These are phyloP conservation scores for Croton setiger DNA, from an alignment of 441 rosid genomes.

Conservation along the genomic window DNA sequence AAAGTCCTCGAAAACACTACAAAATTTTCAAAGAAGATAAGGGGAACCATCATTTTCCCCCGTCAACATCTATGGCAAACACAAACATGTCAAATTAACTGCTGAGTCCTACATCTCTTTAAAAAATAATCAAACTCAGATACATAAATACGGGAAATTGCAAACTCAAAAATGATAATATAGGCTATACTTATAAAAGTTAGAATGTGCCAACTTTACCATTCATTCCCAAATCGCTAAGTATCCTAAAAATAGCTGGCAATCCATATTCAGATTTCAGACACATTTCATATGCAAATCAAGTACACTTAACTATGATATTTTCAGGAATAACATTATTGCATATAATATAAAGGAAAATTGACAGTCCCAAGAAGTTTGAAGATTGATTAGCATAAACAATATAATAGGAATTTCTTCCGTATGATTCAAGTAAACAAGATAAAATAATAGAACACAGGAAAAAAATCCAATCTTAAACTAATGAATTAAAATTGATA, in stretches of 20 bases:
- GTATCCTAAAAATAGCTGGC: background rate
- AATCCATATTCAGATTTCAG: background rate
- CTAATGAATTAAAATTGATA: background rate
- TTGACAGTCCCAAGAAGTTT: background rate
- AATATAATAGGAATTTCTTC: background rate
- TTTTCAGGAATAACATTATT: background rate
- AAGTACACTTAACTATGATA: background rate
- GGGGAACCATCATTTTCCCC: no score
- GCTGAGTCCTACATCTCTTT: no score
- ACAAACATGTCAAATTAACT: no score
- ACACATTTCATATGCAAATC: background rate
- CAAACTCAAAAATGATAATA: background rate
- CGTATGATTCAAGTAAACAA: background rate
- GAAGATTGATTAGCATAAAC: background rate
- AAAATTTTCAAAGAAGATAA: no score
- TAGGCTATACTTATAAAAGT: background rate
- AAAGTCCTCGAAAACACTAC: no score
- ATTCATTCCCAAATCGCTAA: background rate
- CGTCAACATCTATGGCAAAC: no score
- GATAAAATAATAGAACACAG: background rate
- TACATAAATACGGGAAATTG: no score
- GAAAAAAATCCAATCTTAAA: background rate
- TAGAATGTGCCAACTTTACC: background rate
- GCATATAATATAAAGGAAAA: background rate
- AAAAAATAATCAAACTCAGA: no score